Percentiles rank a stretch among this genome's conserved stretches.
phyloP scores from a whole-genome alignment of 163 green algal genomes.

The Prototheca cutis region DNA sequence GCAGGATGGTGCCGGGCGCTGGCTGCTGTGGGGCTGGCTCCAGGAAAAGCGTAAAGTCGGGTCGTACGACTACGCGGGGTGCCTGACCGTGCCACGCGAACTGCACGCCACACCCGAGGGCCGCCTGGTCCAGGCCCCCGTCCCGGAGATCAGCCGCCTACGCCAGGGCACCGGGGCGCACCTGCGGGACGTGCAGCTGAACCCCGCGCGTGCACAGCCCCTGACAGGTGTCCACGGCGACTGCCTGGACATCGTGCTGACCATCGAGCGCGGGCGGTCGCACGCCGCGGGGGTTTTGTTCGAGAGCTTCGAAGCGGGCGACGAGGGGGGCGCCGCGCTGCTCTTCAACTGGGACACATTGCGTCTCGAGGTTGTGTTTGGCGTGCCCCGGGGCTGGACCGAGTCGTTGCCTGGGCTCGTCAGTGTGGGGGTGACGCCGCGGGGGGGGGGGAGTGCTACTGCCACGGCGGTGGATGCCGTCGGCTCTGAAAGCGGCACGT shows the following conservation, averaged over 20 bases:
- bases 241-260: slow-evolving; percentile 43
- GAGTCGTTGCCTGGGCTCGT: neutral
- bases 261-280: slow-evolving; percentile 30
- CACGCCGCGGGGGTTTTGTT: slow-evolving; percentile 49
- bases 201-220: slow-evolving; percentile 17
- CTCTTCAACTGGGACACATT: slow-evolving; percentile 64
- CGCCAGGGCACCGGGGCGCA: slow-evolving; percentile 21
- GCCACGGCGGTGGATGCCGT: no score
- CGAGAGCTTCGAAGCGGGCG: slow-evolving; percentile 47
- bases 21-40: slow-evolving; percentile 73
- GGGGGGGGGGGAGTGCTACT: no score
- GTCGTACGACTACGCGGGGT: slow-evolving; percentile 65
- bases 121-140: slow-evolving; percentile 33
- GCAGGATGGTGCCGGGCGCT: slow-evolving; percentile 54
- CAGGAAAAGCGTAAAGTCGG: slow-evolving; percentile 67
- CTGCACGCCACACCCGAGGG: slow-evolving; percentile 32
- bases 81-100: slow-evolving; percentile 60
- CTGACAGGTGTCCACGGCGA: slow-evolving; percentile 25
- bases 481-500: no score
- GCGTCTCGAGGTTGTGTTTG: slow-evolving; percentile 29
- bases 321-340: slow-evolving; percentile 58
- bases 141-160: slow-evolving; percentile 40
- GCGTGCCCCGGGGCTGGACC: slow-evolving; percentile 23
- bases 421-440: neutral
- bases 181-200: slow-evolving; percentile 16